Evolutionary conservation across 208 protist genomes (phyloP).

Genomic region (Angomonas deanei): DNA sequence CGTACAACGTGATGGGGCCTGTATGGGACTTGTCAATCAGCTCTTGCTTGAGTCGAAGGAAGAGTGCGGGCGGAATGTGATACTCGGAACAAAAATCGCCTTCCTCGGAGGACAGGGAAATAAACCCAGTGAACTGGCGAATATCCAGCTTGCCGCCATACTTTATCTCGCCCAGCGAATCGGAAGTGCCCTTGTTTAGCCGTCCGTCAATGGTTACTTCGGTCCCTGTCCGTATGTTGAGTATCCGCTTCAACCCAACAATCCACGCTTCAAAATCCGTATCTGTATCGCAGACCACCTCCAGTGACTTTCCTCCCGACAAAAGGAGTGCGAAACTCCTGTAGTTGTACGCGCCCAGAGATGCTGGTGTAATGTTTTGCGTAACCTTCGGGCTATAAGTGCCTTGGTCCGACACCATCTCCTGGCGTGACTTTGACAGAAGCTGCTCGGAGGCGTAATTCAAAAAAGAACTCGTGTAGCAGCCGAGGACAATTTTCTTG

Average conservation of each 20-base stretch:
- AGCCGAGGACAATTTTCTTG: constrained; percentile 71
- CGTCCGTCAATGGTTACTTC: constrained; percentile 27
- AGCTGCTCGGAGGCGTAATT: constrained; percentile 65
- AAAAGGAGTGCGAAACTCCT: constrained; percentile 78
- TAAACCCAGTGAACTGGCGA: constrained; percentile 73
- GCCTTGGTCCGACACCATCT: constrained; percentile 67
- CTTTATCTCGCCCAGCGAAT: constrained; percentile 38
- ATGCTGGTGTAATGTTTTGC: constrained; percentile 68
- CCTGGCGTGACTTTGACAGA: constrained; percentile 53
- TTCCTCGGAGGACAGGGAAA: constrained; percentile 70
- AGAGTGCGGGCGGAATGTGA: constrained; percentile 81
- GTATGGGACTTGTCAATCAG: constrained; percentile 71
- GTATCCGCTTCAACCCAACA: constrained; percentile 75
- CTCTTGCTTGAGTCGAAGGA: constrained; percentile 82
- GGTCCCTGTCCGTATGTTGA: constrained; percentile 49
- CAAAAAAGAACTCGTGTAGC: constrained; percentile 80
- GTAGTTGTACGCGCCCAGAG: constrained; percentile 82
- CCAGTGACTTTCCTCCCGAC: constrained; percentile 75
- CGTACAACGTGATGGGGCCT: constrained; percentile 75
- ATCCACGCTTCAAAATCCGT: constrained; percentile 89
- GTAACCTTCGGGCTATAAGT: constrained; percentile 73
- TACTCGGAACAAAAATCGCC: constrained; percentile 70
- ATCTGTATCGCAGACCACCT: constrained; percentile 86
- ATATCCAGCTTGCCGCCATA: constrained; percentile 75
- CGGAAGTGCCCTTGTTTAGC: background rate